These are phyloP conservation scores for Leccinum incarnatum DNA, from an alignment of 768 basidiomycete species.

Conservation along the genomic window DNA sequence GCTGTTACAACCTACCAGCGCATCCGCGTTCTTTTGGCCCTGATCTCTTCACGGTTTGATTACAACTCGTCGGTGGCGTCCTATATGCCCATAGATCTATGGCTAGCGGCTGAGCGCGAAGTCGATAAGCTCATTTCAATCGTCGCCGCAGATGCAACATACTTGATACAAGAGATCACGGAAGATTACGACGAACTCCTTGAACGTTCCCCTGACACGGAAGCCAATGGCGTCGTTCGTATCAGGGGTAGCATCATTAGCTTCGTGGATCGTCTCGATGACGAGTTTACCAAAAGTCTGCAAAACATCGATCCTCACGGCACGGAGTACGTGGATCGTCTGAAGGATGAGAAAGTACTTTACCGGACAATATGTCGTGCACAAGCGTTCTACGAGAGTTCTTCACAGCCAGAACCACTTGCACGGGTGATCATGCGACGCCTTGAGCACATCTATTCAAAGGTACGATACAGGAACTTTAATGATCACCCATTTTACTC, in stretches of 20 bases:
- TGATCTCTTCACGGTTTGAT: constrained; percentile 94
- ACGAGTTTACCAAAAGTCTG: constrained; percentile 95
- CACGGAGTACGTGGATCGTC: constrained; percentile 95
- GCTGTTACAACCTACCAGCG: constrained; percentile 87
- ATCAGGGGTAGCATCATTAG: constrained; percentile 96
- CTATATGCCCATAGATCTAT: constrained; percentile 91
- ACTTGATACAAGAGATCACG: constrained; percentile 82
- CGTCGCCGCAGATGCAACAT: constrained; percentile 65
- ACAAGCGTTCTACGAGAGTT: constrained; percentile 87
- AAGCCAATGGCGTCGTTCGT: constrained; percentile 71
- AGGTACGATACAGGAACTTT: constrained; percentile 48
- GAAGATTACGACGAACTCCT: constrained; percentile 89
- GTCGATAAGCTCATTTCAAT: constrained; percentile 85
- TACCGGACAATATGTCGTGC: constrained; percentile 93
- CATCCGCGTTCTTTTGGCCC: constrained; percentile 89
- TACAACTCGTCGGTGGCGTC: constrained; percentile 86
- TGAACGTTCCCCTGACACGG: constrained; percentile 75
- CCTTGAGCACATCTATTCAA: constrained; percentile 96
- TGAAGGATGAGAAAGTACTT: constrained; percentile 93
- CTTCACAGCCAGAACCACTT: constrained; percentile 71
- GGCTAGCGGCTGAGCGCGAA: constrained; percentile 84
- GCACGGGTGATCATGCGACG: constrained; percentile 92
- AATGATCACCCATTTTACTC: neutral
- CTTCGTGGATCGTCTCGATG: constrained; percentile 93
- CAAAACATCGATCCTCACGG: constrained; percentile 99